A percentile compares a stretch with the other conserved stretches of the same genome.
Evolutionary conservation across 164 flowering plant genomes (phyloP).

Genomic region (Cinnamomum chago): DNA sequence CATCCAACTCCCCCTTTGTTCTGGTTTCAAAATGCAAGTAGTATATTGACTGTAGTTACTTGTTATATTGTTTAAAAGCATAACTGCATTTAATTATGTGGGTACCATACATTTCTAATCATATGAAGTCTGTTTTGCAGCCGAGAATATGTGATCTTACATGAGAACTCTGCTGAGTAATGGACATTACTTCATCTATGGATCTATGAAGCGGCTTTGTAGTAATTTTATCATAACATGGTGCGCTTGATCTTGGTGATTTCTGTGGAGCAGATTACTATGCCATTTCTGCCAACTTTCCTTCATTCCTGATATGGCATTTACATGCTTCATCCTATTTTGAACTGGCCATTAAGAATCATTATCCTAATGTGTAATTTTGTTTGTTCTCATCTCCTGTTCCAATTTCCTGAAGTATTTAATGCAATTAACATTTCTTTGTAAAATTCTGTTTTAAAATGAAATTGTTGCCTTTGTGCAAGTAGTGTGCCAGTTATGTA

Average conservation of each 20-base stretch:
- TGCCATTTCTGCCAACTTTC: background rate
- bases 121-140: constrained; percentile 11
- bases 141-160: constrained; percentile 45
- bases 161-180: constrained; percentile 42
- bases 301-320: background rate
- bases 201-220: background rate
- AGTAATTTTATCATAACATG: background rate
- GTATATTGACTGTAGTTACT: background rate
- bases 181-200: background rate
- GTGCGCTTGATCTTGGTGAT: background rate
- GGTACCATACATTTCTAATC: background rate
- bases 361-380: background rate
- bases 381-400: background rate
- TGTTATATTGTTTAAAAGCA: background rate
- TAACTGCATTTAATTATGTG: background rate
- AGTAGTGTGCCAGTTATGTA: too few relatives aligned
- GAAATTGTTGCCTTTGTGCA: too few relatives aligned
- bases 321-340: background rate
- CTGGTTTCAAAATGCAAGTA: background rate
- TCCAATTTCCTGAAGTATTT: background rate
- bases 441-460: too few relatives aligned
- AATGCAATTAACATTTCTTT: background rate
- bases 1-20: background rate
- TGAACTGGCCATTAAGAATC: background rate
- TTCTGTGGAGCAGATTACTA: background rate